These are phyloP conservation scores for Phialocephala sp. DNA, from an alignment of 2,329 filamentous ascomycete species.

Conservation along the genomic window DNA sequence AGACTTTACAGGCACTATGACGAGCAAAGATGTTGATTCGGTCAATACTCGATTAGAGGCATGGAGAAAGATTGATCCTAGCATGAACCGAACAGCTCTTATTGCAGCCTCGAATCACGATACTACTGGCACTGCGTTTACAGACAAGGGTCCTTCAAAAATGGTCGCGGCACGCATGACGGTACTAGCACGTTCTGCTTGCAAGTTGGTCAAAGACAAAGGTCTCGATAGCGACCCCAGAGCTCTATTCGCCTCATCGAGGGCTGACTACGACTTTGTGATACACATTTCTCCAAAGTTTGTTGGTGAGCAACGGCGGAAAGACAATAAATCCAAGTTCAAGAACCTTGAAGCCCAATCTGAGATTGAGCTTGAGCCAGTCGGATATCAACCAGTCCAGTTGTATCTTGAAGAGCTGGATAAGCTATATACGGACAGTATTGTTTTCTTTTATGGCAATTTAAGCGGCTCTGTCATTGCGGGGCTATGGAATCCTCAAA, in stretches of 20 bases:
- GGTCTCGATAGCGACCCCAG: constrained; percentile 59
- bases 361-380: constrained; percentile 46
- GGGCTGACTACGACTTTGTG: constrained; percentile 85
- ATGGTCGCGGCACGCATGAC: constrained; percentile 87
- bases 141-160: constrained; percentile 74
- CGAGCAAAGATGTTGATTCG: constrained; percentile 61
- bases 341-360: constrained; percentile 78
- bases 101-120: constrained; percentile 85
- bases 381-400: constrained; percentile 65
- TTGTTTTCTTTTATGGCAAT: constrained; percentile 81
- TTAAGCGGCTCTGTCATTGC: constrained; percentile 62
- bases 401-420: constrained; percentile 72
- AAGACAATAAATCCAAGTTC: constrained; percentile 59
- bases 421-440: constrained; percentile 66
- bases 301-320: constrained; percentile 44
- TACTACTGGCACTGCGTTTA: constrained; percentile 79
- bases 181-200: constrained; percentile 77
- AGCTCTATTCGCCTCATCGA: constrained; percentile 73
- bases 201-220: constrained; percentile 61
- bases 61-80: constrained; percentile 87
- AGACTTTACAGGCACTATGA: constrained; percentile 72
- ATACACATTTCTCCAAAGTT: constrained; percentile 61
- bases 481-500: constrained; percentile 68
- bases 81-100: constrained; percentile 81
- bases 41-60: constrained; percentile 77